Percentiles rank a stretch among this genome's conserved stretches.
Evolutionary conservation across 2,329 filamentous ascomycete species (phyloP).

Genomic region (Xylaria digitata): DNA sequence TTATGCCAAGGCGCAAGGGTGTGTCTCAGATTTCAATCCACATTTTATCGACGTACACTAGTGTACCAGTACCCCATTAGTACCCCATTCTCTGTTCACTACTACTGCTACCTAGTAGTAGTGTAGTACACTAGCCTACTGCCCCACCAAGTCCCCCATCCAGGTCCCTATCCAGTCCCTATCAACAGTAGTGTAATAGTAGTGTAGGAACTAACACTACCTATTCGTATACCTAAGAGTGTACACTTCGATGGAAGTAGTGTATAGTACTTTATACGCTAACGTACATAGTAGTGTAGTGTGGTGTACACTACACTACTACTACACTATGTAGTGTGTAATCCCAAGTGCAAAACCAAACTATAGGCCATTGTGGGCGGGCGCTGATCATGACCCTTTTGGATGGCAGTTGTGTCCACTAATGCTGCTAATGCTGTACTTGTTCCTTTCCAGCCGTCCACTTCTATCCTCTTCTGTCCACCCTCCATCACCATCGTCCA

Average conservation of each 20-base stretch:
- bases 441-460: conserved; percentile 29
- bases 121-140: neutral
- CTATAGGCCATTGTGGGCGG: conserved; percentile 45
- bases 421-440: conserved; percentile 39
- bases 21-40: conserved; percentile 49
- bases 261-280: no score
- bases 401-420: conserved; percentile 34
- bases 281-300: no score
- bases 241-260: no score
- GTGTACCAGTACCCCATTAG: conserved; percentile 48
- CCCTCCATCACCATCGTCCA: conserved; percentile 29
- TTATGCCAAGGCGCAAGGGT: conserved; percentile 48
- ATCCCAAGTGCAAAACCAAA: conserved; percentile 32
- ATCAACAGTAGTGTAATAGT: no score
- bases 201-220: no score
- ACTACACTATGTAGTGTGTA: no score
- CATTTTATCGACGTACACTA: conserved; percentile 18
- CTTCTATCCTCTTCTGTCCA: neutral
- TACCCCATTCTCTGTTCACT: conserved; percentile 3
- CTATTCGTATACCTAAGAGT: no score
- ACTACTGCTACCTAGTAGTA: no score
- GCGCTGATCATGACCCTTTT: conserved; percentile 37
- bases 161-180: no score
- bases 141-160: neutral
- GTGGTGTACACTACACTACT: no score